These are phyloP conservation scores for Ustilago sp. DNA, from an alignment of 1,284 basidiomycete species.

Conservation along the genomic window DNA sequence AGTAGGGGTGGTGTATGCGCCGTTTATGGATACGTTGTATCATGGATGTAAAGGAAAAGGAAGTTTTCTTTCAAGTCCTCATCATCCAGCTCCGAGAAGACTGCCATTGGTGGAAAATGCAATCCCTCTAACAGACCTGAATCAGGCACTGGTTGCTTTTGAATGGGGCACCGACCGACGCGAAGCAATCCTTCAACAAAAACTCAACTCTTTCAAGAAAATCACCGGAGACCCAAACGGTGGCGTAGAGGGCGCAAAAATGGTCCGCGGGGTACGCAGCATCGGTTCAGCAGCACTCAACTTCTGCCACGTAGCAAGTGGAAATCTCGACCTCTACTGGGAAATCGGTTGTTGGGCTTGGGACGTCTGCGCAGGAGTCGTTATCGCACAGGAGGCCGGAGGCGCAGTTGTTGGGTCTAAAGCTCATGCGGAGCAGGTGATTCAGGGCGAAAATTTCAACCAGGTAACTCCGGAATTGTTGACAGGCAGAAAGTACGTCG, in stretches of 20 bases:
- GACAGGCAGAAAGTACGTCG: constrained; percentile 86
- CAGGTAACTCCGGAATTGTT: constrained; percentile 77
- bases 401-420: constrained; percentile 51
- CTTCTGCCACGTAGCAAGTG: constrained; percentile 61
- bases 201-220: constrained; percentile 79
- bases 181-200: constrained; percentile 73
- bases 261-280: constrained; percentile 79
- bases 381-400: constrained; percentile 86
- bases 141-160: constrained; percentile 84
- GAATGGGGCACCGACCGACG: constrained; percentile 92
- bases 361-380: constrained; percentile 80
- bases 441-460: constrained; percentile 71
- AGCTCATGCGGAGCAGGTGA: constrained; percentile 70
- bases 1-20: constrained; percentile 78
- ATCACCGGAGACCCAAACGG: constrained; percentile 80
- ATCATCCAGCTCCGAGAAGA: constrained; percentile 71
- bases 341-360: constrained; percentile 70
- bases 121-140: constrained; percentile 79
- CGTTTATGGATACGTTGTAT: constrained; percentile 84
- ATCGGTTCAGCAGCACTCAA: constrained; percentile 66
- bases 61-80: constrained; percentile 75
- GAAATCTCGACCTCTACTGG: constrained; percentile 65
- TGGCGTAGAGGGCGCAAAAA: constrained; percentile 78
- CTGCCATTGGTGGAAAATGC: constrained; percentile 78
- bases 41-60: constrained; percentile 83